These are phyloP conservation scores for Ophiognomonia clavigignenti-juglandacearum DNA, from an alignment of 2,329 filamentous ascomycete genomes.

Conservation along the genomic window DNA sequence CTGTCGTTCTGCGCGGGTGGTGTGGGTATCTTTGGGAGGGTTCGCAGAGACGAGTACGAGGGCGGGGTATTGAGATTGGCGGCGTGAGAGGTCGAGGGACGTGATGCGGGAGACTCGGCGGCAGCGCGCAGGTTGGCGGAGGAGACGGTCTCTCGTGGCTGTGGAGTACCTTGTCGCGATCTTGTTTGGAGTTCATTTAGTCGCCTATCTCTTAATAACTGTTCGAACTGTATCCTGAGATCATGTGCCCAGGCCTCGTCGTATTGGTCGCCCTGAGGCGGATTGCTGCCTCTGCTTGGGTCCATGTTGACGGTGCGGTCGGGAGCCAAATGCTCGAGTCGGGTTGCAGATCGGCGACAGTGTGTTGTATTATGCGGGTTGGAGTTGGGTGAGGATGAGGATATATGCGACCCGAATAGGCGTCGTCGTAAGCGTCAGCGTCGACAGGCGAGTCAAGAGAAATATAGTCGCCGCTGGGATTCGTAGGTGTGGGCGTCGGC, in stretches of 20 bases:
- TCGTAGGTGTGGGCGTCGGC: neutral
- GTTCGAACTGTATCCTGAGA: conserved; percentile 79
- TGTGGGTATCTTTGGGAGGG: conserved; percentile 59
- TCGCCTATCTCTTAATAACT: conserved; percentile 78
- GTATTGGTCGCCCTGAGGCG: conserved; percentile 35
- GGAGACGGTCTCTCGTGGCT: conserved; percentile 44
- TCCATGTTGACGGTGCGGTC: conserved; percentile 23
- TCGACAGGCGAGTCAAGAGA: conserved; percentile 2
- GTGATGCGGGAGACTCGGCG: conserved; percentile 31
- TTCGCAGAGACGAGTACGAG: conserved; percentile 43
- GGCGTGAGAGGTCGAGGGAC: conserved; percentile 43
- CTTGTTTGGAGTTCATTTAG: conserved; percentile 75
- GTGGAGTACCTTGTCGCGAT: conserved; percentile 55
- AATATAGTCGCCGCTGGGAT: conserved; percentile 4
- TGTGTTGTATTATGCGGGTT: neutral
- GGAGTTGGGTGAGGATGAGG: neutral
- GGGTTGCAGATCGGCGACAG: neutral
- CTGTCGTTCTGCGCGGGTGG: conserved; percentile 63
- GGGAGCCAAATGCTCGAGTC: neutral
- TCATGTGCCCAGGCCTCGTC: conserved; percentile 75
- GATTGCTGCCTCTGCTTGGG: conserved; percentile 20
- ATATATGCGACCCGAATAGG: conserved; percentile 7
- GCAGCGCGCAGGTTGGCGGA: conserved; percentile 41
- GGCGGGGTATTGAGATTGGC: conserved; percentile 33
- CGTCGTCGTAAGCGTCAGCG: conserved; percentile 16